Evolutionary conservation across 768 basidiomycete genomes (phyloP), one percentile per base, ranked within the genome.

Genomic region (Tulasnella sp.): DNA sequence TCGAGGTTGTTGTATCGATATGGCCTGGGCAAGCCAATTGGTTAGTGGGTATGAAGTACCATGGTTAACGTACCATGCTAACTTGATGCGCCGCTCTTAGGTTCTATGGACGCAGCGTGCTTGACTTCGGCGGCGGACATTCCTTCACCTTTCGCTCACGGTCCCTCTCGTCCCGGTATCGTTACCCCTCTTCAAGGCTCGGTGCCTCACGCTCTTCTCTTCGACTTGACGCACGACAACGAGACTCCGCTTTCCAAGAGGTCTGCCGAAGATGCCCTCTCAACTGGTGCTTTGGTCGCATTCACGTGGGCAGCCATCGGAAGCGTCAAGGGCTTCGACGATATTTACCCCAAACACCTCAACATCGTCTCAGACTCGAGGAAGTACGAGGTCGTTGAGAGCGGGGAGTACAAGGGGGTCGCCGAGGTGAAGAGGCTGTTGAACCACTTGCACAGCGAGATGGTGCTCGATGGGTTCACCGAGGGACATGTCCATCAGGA

Each of bases 401-500:
- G 90, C 12, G 81, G 82, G 42, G 73, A 71, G 15, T 81, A 83
- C 54, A 81, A 78, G 9, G 85, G 85, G 3, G 84, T 86, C 74
- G 85, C 84, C 1, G 80, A 79, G n/a, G 80, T 85, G 72, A 86
- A 86, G 83, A 85, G 94, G 78, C 81, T 97, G 1, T 80, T 99
- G 79, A 99, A 99, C 82, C 88, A 90, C 71, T 81, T 99, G 74
- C 96, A 95, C 83, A 85, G 92, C 49, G 96, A 99, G 85, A 95
- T 99, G 93, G 88, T 93, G 3, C 84, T 94, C n/a, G 89, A 87
- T 1, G 92, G 89, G 0, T 98, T 88, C 78, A 89, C 90, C 77
- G 97, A 99, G 83, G 97, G 95, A 0, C 94, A 98, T 84, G 94
- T 99, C 12, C 96, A 96, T 80, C 95, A 98, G 82, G 97, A 99